Conservation (phyloP, 1,284 basidiomycete genomes). For the Athelia sp. region DNA sequence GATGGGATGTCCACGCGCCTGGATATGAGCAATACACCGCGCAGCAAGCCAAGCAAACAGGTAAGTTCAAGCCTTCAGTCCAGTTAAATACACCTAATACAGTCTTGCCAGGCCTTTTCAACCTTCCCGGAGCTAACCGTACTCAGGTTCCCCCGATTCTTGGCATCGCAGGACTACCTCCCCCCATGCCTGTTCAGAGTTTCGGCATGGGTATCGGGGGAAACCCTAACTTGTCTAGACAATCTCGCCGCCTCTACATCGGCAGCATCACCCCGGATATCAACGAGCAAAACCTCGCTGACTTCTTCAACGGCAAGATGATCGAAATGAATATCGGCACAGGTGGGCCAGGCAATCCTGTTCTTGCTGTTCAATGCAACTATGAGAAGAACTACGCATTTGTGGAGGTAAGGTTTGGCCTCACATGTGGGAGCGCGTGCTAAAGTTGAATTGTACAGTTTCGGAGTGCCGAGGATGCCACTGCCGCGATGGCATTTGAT, state of each 20-base stretch:
- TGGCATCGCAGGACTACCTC: conserved; percentile 71
- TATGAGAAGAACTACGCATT: conserved; percentile 98
- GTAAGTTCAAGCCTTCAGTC: conserved; percentile 36
- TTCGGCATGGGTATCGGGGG: conserved; percentile 82
- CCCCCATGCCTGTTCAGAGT: conserved; percentile 76
- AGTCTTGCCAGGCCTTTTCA: conserved; percentile 70
- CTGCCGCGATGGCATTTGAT: conserved; percentile 94
- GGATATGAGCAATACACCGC: conserved; percentile 95
- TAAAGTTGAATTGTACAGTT: conserved; percentile 53
- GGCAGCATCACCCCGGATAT: conserved; percentile 92
- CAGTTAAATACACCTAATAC: conserved; percentile 8
- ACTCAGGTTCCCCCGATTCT: conserved; percentile 82
- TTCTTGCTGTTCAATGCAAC: conserved; percentile 91
- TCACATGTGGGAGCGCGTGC: conserved; percentile 9
- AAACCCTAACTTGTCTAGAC: conserved; percentile 83
- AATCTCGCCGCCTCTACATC: conserved; percentile 93
- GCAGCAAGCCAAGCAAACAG: conserved; percentile 95
- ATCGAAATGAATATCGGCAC: conserved; percentile 83
- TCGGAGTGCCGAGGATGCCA: conserved; percentile 94
- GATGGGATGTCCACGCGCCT: conserved; percentile 94
- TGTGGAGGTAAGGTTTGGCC: conserved; percentile 65
- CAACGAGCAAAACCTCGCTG: conserved; percentile 84
- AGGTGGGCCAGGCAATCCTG: conserved; percentile 84
- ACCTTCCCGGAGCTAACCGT: conserved; percentile 86
- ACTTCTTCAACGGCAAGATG: conserved; percentile 97